Evolutionary conservation across 345 rosid species (phyloP), one percentile per base, ranked within the genome.

Genomic region (Rhizophora mangle): DNA sequence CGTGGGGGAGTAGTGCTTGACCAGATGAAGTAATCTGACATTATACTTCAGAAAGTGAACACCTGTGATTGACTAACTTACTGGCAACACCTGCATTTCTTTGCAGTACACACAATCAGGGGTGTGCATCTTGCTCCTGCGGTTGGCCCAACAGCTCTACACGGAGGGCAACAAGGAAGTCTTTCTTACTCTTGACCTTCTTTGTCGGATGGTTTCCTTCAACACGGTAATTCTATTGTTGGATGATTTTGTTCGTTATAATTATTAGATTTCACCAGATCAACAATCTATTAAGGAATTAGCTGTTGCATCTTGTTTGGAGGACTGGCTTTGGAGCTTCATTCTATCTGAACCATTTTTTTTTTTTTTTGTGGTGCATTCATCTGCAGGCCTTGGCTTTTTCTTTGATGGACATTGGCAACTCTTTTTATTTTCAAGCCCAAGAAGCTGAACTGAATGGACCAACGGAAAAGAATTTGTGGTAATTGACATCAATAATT

Each of bases 71-170:
- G n/a, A 15, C 30, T 61, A 36, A 66, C 36, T 66, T 20, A 57
- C 60, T 64, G 49, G 70, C 76, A 72, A 53, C 32, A 15, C 57
- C 15, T 72, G 51, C 51, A 18, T 62, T 72, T 57, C 68, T 78
- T 31, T 79, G 83, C 77, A 94, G 99, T 83, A 86, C 75, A 64
- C 82, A 49, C 85, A 84, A 77, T 92, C 96, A 22, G 97, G 93
- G 21, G 56, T 87, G 72, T 76, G 82, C 29, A 83, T 95, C 68
- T 80, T 95, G 82, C 90, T 95, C 65, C 76, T 91, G 74, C 96
- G 81, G 68, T 77, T 95, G 84, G 93, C 93, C 62, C 89, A 88
- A 56, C 49, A 43, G 49, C 5, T 43, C 18, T 43, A 43, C 49
- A 13, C 16, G 54, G 96, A 87, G 73, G 77, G 79, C 71, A 88